phyloP scores from a whole-genome alignment of 2,329 filamentous ascomycete species.

The Aureobasidium namibiae region DNA sequence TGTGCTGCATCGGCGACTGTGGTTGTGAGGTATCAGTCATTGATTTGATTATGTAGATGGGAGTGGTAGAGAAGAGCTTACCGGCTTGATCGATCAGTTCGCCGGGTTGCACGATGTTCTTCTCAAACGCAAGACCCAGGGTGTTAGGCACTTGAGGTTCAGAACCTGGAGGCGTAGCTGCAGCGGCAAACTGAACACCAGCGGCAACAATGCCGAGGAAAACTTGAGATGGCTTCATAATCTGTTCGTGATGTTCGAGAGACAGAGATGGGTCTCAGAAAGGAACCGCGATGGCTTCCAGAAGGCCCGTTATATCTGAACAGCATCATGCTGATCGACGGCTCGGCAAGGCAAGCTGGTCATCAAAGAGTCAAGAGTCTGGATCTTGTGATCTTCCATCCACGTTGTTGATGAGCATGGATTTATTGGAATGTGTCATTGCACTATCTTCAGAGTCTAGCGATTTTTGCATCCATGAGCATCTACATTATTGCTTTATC shows the following conservation, averaged over 20 bases:
- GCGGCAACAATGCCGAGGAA: background rate
- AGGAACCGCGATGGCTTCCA: too few relatives aligned
- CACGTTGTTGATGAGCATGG: too few relatives aligned
- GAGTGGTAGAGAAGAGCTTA: background rate
- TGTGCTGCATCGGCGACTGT: constrained; percentile 3
- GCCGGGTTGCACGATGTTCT: background rate
- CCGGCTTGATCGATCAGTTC: background rate
- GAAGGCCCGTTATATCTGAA: too few relatives aligned
- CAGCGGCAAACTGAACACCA: background rate
- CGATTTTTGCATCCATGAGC: too few relatives aligned
- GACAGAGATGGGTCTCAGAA: too few relatives aligned
- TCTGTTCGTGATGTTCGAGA: background rate
- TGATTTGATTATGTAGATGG: background rate
- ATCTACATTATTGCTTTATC: too few relatives aligned
- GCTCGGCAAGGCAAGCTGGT: too few relatives aligned
- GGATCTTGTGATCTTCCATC: too few relatives aligned
- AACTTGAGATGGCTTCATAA: background rate
- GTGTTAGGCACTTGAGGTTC: background rate
- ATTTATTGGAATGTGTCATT: too few relatives aligned
- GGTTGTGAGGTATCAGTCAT: background rate
- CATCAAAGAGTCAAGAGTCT: too few relatives aligned
- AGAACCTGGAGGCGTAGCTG: background rate
- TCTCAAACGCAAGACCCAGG: background rate
- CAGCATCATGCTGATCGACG: too few relatives aligned
- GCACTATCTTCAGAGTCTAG: too few relatives aligned